Base-by-base conservation (phyloP, 768 basidiomycete species). In the Psilocybe cubensis region DNA sequence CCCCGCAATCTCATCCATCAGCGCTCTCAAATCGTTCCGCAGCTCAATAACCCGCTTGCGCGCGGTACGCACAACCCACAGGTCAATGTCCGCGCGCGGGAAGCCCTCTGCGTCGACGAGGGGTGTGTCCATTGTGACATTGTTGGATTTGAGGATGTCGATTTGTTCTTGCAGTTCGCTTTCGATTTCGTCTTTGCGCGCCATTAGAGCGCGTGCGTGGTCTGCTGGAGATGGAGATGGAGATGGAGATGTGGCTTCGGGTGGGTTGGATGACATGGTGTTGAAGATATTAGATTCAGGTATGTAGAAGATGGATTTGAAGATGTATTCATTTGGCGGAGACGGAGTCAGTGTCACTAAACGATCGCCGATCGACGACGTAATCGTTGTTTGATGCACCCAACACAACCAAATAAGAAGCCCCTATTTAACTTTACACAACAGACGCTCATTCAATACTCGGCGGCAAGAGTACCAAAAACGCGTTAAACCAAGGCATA, bases 101-200 rank as follows among this genome's bases (percentile, higher is more conserved):
- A 93, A 98, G 6, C 96, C 96, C 51, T 97, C 91, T 0, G 76
- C 60, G 68, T 97, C 94, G 45, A 97, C 83, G 29, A 98, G 83
- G 0, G 92, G 86, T 0, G 89, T 83, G 23, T 83, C 73, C 77
- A 94, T 83, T 2, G 82, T 86, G 28, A 81, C 81, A 40, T 80
- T 73, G 65, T 92, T 89, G 48, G 80, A 75, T 64, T 78, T 75
- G 62, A 94, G 83, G 53, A 92, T 79, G 41, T 82, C 74, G 33
- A 82, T 72, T 50, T 92, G 85, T 9, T 76, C 72, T 52, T 82
- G 79, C 50, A 96, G 81, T 63, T 92, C 86, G 27, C 78, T 76
- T 70, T 96, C 91, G 63, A 96, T 86, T 24, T 71, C 77, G 52
- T 88, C 85, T 66, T 93, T 94, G 53, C 77, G 79, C 3, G 79